Percentiles rank a stretch among this genome's conserved stretches.
Conservation (phyloP, 106 monocot genomes). For the Dendrobium catenatum region DNA sequence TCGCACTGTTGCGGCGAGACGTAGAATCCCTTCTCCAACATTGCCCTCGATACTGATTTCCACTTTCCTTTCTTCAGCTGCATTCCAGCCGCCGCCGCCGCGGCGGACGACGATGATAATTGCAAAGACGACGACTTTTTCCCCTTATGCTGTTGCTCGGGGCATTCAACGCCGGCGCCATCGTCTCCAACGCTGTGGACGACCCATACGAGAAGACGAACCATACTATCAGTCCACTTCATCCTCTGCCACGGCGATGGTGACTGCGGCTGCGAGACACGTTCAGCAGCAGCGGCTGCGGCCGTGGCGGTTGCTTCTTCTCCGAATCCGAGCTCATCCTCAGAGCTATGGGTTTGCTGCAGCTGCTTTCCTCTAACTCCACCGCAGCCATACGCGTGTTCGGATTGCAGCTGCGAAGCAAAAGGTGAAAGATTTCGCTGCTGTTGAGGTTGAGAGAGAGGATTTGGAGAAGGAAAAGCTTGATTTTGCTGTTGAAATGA, state of each 20-base stretch:
- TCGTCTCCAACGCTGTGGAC: slow-evolving; percentile 79
- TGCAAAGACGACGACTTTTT: neutral
- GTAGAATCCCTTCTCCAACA: slow-evolving; percentile 85
- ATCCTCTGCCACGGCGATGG: slow-evolving; percentile 76
- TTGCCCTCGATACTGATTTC: slow-evolving; percentile 87
- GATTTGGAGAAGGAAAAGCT: no score
- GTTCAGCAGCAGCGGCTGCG: neutral
- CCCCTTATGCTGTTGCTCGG: neutral
- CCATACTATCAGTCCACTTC: slow-evolving; percentile 97
- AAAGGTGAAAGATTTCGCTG: no score
- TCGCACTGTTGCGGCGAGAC: slow-evolving; percentile 99
- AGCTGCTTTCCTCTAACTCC: slow-evolving; percentile 16
- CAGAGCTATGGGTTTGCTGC: slow-evolving; percentile 17
- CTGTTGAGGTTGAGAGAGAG: no score
- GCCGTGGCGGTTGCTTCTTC: slow-evolving; percentile 6
- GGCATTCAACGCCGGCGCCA: slow-evolving; percentile 12
- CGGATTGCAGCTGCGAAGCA: no score
- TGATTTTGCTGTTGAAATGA: no score
- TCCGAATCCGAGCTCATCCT: slow-evolving; percentile 14
- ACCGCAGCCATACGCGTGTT: neutral
- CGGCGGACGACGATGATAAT: no score
- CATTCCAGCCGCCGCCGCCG: slow-evolving; percentile 22
- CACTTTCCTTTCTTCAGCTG: slow-evolving; percentile 92
- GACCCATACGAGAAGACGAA: slow-evolving; percentile 68
- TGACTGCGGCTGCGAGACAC: slow-evolving; percentile 3